Conservation (phyloP, 768 basidiomycete genomes). For the Gloeophyllum trabeum region DNA sequence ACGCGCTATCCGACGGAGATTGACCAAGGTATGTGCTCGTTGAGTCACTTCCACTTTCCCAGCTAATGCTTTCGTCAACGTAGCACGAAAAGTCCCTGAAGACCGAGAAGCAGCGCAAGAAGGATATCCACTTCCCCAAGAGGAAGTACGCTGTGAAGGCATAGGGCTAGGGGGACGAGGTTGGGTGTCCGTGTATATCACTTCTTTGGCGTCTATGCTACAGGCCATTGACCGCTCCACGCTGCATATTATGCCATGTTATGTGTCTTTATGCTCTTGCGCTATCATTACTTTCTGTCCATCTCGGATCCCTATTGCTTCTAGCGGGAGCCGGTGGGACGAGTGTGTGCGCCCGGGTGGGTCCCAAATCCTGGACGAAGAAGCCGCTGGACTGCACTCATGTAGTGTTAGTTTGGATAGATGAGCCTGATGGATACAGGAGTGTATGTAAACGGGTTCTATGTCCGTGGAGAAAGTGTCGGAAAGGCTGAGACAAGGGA, state of each 20-base stretch:
- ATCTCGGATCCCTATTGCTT: no score
- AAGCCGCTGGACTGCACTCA: no score
- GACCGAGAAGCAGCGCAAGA: constrained; percentile 92
- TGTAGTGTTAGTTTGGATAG: no score
- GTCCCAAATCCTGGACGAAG: no score
- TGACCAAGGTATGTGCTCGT: constrained; percentile 62
- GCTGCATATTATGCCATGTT: constrained; percentile 21
- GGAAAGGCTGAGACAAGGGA: no score
- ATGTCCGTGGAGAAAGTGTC: no score
- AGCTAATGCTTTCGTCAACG: constrained; percentile 2
- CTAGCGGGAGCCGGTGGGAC: no score
- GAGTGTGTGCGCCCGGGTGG: no score
- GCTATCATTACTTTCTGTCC: no score
- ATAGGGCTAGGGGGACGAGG: constrained; percentile 27
- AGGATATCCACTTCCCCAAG: constrained; percentile 85
- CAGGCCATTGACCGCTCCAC: constrained; percentile 18
- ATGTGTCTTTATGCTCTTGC: no score
- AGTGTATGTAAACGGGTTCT: no score
- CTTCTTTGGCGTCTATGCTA: constrained; percentile 25
- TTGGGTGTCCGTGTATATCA: constrained; percentile 18
- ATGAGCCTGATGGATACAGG: no score
- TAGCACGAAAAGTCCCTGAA: constrained; percentile 78
- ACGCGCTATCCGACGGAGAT: constrained; percentile 90
- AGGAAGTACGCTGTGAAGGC: constrained; percentile 97
- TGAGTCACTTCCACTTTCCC: constrained; percentile 2